Evolutionary conservation across 164 flowering plant genomes (phyloP).

Genomic region (Vitis riparia): DNA sequence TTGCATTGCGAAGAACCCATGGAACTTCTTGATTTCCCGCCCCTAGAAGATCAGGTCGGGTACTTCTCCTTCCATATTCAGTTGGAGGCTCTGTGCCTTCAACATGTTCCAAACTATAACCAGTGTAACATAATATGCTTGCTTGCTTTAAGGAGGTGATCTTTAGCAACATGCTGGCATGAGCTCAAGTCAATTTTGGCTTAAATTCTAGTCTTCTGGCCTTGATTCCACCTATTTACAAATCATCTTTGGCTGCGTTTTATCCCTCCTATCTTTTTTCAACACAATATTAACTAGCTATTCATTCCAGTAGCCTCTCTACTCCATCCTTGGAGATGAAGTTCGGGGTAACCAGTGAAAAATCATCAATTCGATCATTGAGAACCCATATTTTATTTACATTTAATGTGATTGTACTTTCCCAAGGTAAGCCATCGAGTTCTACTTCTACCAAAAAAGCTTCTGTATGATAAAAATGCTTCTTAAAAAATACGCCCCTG

Average conservation of each 20-base stretch:
- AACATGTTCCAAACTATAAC: slow-evolving; percentile 38
- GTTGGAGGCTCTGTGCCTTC: slow-evolving; percentile 41
- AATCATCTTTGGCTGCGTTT: slow-evolving; percentile 27
- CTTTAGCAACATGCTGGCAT: slow-evolving; percentile 30
- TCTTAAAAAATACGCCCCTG: too few species aligned
- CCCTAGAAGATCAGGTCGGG: slow-evolving; percentile 35
- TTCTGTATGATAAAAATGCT: too few species aligned
- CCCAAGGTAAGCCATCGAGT: too few species aligned
- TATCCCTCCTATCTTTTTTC: slow-evolving; percentile 30
- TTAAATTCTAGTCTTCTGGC: slow-evolving; percentile 31
- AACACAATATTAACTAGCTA: slow-evolving; percentile 33
- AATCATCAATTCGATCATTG: slow-evolving; percentile 22
- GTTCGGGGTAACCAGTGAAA: slow-evolving; percentile 28
- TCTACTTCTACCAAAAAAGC: too few species aligned
- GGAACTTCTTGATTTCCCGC: slow-evolving; percentile 24
- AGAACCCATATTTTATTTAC: too few species aligned
- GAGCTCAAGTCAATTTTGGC: slow-evolving; percentile 24
- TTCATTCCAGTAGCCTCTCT: background rate
- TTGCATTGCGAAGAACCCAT: slow-evolving; percentile 26
- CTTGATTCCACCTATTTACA: slow-evolving; percentile 47
- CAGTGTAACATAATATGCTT: slow-evolving; percentile 40
- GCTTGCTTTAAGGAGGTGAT: slow-evolving; percentile 33
- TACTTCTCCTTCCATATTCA: slow-evolving; percentile 27
- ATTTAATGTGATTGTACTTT: too few species aligned
- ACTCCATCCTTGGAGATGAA: slow-evolving; percentile 46